These are phyloP conservation scores for Hypseocharis bilobata DNA, from an alignment of 441 rosid species.

Conservation along the genomic window DNA sequence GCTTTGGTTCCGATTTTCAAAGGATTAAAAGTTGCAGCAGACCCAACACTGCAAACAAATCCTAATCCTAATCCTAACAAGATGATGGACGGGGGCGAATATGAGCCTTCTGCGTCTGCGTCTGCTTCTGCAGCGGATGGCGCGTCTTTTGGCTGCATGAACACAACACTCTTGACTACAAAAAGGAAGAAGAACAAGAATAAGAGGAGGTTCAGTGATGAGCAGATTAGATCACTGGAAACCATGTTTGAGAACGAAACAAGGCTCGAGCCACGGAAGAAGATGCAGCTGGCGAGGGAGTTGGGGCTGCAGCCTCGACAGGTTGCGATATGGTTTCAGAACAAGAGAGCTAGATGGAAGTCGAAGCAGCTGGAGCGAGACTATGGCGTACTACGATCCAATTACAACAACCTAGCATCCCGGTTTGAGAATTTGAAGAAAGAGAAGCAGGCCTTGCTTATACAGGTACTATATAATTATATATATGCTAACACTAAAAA, in stretches of 20 bases:
- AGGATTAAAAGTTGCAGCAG: no score
- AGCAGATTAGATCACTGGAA: background rate
- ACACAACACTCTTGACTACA: background rate
- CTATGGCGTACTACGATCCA: background rate
- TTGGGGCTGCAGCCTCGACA: background rate
- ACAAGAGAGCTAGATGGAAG: background rate
- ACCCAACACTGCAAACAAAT: no score
- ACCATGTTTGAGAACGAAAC: background rate
- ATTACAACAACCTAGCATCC: background rate
- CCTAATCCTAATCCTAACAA: no score
- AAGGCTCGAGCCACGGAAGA: background rate
- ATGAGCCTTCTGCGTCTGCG: no score
- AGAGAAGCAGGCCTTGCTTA: background rate
- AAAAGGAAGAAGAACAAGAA: background rate
- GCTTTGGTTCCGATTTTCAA: no score
- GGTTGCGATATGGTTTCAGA: background rate
- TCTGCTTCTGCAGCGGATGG: background rate
- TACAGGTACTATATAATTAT: background rate
- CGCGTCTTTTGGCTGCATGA: background rate
- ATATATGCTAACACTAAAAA: no score
- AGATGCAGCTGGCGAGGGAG: background rate
- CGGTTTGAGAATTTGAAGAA: background rate
- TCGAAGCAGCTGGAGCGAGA: constrained; percentile 2
- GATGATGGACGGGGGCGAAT: background rate
- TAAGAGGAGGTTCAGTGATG: background rate